Conservation (phyloP, 1,284 basidiomycete genomes). For the Violaceomyces palustris region DNA sequence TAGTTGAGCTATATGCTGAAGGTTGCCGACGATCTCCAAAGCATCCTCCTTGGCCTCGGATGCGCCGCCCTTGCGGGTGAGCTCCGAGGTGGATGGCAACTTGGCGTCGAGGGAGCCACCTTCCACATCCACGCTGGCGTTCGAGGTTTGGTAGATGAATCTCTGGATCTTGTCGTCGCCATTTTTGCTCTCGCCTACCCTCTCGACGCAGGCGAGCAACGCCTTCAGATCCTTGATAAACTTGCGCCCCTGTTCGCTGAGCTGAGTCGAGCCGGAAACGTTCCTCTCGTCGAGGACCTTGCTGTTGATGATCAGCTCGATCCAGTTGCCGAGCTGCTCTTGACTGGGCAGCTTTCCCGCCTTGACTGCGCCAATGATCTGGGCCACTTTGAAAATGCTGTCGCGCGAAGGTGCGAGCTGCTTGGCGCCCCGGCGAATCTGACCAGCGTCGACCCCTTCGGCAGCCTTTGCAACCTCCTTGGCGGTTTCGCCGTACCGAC, state of each 20-base stretch:
- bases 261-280: constrained; percentile 22
- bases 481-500: constrained; percentile 10
- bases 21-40: constrained; percentile 51
- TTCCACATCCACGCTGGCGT: constrained; percentile 44
- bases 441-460: constrained; percentile 19
- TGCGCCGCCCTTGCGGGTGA: constrained; percentile 49
- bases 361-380: constrained; percentile 29
- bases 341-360: constrained; percentile 35
- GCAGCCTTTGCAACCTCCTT: constrained; percentile 22
- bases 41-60: constrained; percentile 49
- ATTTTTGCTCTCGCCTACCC: constrained; percentile 36
- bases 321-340: constrained; percentile 24
- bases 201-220: constrained; percentile 31
- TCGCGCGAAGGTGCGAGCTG: constrained; percentile 24
- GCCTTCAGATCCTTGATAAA: constrained; percentile 32
- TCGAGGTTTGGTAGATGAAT: constrained; percentile 50
- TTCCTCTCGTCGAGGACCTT: constrained; percentile 30
- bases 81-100: constrained; percentile 12
- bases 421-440: constrained; percentile 4
- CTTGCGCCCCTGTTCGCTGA: constrained; percentile 30
- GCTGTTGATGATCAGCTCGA: constrained; percentile 28
- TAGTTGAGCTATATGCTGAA: constrained; percentile 54
- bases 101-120: constrained; percentile 11
- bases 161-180: constrained; percentile 55
- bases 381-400: constrained; percentile 20